Conservation (phyloP, 768 basidiomycete species). For the Boletus eberwhitei region DNA sequence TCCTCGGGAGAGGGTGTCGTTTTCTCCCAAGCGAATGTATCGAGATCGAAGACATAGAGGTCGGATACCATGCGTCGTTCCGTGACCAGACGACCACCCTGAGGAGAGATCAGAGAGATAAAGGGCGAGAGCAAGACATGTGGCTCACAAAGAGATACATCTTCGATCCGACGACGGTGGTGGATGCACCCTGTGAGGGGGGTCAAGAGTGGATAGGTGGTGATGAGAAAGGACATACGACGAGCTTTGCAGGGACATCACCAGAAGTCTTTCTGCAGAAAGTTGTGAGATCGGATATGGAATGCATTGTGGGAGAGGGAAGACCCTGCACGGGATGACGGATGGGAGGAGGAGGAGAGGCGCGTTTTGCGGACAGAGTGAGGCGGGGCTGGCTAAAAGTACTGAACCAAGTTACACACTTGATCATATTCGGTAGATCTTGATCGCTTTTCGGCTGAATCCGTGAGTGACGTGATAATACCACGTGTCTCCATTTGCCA, state of each 20-base stretch:
- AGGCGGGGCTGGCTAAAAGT: constrained; percentile 18
- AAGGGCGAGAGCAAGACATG: background rate
- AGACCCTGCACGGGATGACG: background rate
- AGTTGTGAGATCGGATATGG: constrained; percentile 87
- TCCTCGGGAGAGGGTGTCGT: constrained; percentile 59
- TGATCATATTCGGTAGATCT: constrained; percentile 24
- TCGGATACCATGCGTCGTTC: constrained; percentile 87
- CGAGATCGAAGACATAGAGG: constrained; percentile 86
- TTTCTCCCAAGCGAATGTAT: constrained; percentile 77
- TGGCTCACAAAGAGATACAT: constrained; percentile 83
- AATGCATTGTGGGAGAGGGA: constrained; percentile 47
- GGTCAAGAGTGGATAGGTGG: background rate
- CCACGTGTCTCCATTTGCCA: constrained; percentile 17
- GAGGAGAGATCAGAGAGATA: background rate
- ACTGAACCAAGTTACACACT: constrained; percentile 9
- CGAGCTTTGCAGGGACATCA: constrained; percentile 84
- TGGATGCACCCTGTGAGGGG: constrained; percentile 71
- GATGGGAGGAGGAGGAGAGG: background rate
- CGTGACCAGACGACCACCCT: constrained; percentile 87
- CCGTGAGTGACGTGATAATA: constrained; percentile 19
- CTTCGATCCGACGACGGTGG: constrained; percentile 84
- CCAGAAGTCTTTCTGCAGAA: constrained; percentile 80
- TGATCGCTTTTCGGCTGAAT: constrained; percentile 27
- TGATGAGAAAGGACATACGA: constrained; percentile 49
- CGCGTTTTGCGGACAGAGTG: constrained; percentile 15